Percentiles rank a stretch among this genome's conserved stretches.
These are phyloP conservation scores for Dioszegia hungarica DNA, from an alignment of 768 basidiomycete species.

Conservation along the genomic window DNA sequence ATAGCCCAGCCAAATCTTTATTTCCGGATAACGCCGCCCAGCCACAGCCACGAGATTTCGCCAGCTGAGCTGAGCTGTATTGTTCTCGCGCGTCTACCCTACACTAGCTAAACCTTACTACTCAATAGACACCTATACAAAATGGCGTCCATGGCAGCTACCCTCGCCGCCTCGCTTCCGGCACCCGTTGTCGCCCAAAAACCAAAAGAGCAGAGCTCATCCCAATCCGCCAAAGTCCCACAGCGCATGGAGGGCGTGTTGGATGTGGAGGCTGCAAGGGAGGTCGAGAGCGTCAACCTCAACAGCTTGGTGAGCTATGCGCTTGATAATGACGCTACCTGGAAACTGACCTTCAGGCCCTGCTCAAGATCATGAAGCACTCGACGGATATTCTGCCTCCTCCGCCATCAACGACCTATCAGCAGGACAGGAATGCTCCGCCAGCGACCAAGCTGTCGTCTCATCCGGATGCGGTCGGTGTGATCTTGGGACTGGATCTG, in stretches of 20 bases:
- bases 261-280: constrained; percentile 87
- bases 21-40: too few species aligned
- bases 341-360: constrained; percentile 57
- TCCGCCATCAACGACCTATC: constrained; percentile 24
- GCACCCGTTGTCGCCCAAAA: constrained; percentile 41
- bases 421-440: constrained; percentile 38
- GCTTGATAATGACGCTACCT: constrained; percentile 8
- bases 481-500: constrained; percentile 84
- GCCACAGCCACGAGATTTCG: too few species aligned
- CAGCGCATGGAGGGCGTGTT: constrained; percentile 87
- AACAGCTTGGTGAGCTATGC: constrained; percentile 85
- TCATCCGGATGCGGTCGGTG: constrained; percentile 61
- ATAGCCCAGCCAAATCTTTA: too few species aligned
- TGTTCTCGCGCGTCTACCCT: too few species aligned
- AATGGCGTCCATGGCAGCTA: constrained; percentile 81
- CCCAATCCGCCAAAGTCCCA: constrained; percentile 69
- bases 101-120: background rate
- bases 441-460: constrained; percentile 34
- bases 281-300: constrained; percentile 70
- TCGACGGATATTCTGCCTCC: constrained; percentile 67
- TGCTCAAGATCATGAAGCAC: constrained; percentile 91
- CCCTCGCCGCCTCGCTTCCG: constrained; percentile 68
- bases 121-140: constrained; percentile 7
- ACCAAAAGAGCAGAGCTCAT: constrained; percentile 46
- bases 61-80: too few species aligned